A percentile compares a stretch with the other conserved stretches of the same genome.
Evolutionary conservation across 2,329 filamentous ascomycete genomes (phyloP).

Genomic region (Calcarisporium arbuscula): DNA sequence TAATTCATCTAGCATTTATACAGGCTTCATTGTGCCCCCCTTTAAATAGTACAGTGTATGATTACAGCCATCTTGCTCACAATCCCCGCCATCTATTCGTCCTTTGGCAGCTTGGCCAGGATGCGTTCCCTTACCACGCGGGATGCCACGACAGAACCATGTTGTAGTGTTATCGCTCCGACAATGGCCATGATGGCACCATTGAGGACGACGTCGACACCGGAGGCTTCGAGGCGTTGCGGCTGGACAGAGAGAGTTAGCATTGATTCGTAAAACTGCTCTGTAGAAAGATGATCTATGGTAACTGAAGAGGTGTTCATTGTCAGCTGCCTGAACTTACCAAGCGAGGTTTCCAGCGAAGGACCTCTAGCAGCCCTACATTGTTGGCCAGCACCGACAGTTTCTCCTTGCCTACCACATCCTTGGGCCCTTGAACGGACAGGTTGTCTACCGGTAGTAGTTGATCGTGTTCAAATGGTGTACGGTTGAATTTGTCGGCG

Average conservation of each 20-base stretch:
- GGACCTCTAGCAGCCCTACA: slow-evolving; percentile 65
- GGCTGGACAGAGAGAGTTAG: slow-evolving; percentile 33
- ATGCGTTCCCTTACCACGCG: slow-evolving; percentile 71
- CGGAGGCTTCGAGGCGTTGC: slow-evolving; percentile 64
- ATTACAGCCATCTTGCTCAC: slow-evolving; percentile 11
- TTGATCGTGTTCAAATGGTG: slow-evolving; percentile 63
- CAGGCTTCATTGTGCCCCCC: slow-evolving; percentile 10
- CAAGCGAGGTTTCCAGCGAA: slow-evolving; percentile 83
- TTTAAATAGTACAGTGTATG: slow-evolving; percentile 18
- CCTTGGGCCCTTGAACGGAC: slow-evolving; percentile 49
- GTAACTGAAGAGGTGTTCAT: background rate
- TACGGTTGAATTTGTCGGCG: slow-evolving; percentile 48
- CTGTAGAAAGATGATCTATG: background rate
- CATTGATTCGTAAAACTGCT: no score
- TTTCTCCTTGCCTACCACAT: slow-evolving; percentile 58
- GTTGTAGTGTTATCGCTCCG: slow-evolving; percentile 83
- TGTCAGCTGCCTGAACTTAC: slow-evolving; percentile 42
- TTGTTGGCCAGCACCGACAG: slow-evolving; percentile 61
- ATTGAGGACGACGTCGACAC: slow-evolving; percentile 66
- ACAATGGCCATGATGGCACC: slow-evolving; percentile 79
- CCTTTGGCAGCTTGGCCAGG: slow-evolving; percentile 35
- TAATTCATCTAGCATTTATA: slow-evolving; percentile 10
- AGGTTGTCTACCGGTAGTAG: slow-evolving; percentile 71
- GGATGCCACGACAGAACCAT: slow-evolving; percentile 72
- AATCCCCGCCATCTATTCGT: slow-evolving; percentile 1